Evolutionary conservation across 176 grass and related monocot species (phyloP), one percentile per base, ranked within the genome.

Genomic region (Alopecurus myosuroides): DNA sequence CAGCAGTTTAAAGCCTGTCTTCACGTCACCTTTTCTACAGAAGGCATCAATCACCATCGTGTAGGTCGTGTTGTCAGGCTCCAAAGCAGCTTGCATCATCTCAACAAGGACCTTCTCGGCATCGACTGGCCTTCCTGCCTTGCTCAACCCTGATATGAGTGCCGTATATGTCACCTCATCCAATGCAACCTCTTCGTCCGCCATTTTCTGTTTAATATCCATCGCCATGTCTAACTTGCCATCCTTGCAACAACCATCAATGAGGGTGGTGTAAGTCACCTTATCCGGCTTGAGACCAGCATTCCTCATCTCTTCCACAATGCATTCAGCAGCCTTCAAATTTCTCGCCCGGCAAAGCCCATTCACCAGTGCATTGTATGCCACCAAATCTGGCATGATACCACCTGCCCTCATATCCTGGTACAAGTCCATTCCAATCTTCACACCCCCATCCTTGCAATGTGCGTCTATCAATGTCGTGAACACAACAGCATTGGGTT

Each of bases 31-130:
- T 31, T 91, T 82, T 70, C 63, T 91, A 88, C 94, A 92, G 35
- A 97, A 86, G 50, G 94, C 94, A 81, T 94, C 88, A 80, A 94
- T 97, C 69, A 97, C 92, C 94, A 97, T 92, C 13, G 92, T 97
- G 82, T 89, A 97, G 11, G 92, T 92, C 22, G n/a, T 83, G 66
- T 86, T 71, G 52, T 94, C 86, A 18, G 94, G 88, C 46, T 85
- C 42, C 29, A 97, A 65, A 62, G 77, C 88, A 57, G 84, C 77
- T 22, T 83, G 79, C 50, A 91, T 34, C 94, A 97, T 97, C 78
- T 96, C 94, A 22, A 14, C 22, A 13, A 97, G 74, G 35, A 87
- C 30, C 13, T 19, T 85, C 63, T 94, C 70, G 0, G 92, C 86
- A 60, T 97, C 86, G 19, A 64, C 69, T 31, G 88, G 79, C n/a